Evolutionary conservation across 2,329 filamentous ascomycete species (phyloP), one percentile per base, ranked within the genome.

Genomic region (Paraconiothyrium sp.): DNA sequence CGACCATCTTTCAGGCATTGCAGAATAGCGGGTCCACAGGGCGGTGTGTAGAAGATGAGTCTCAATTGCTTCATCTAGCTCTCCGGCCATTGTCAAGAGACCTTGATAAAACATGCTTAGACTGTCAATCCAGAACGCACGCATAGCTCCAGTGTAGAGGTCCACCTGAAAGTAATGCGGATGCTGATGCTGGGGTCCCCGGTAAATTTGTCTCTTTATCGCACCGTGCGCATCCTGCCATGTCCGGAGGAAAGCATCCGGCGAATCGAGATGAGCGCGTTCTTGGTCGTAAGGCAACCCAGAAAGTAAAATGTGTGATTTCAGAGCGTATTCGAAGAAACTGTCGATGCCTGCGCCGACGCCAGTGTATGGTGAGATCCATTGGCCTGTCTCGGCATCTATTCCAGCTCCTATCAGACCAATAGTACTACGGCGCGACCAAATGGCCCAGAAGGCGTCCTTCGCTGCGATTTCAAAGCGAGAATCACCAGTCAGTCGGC

Each of bases 291-390:
- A 78, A 0, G 80, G 77, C 6, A 84, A 88, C 1, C 92, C 92
- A 2, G 94, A 97, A 24, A 98, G 87, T 27, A 99, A 81, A 62
- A 99, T 92, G 74, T 97, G 90, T 20, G 93, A 93, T 80, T 99
- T 99, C 72, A 98, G 86, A 3, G 95, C 94, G 79, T 99, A 99
- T 80, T 99, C 95, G 73, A 97, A 98, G 81, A 99, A 99, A 80
- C 94, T 97, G 81, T 99, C 95, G 72, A 97, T 93, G 43, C 95
- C 95, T 8, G 95, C 95, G 54, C 95, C 95, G 69, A 99, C 97
- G 34, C 95, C 94, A n/a, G 94, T 90, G 76, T 92, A 94, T 1
- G 92, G 86, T 9, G 91, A 91, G 37, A 95, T 90, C 95, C 95
- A 99, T 68, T 91, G 85, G 0, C 94, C 95, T 32, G 89, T 91